Conservation (phyloP, 257 asterid genomes). For the Solanum chilense region DNA sequence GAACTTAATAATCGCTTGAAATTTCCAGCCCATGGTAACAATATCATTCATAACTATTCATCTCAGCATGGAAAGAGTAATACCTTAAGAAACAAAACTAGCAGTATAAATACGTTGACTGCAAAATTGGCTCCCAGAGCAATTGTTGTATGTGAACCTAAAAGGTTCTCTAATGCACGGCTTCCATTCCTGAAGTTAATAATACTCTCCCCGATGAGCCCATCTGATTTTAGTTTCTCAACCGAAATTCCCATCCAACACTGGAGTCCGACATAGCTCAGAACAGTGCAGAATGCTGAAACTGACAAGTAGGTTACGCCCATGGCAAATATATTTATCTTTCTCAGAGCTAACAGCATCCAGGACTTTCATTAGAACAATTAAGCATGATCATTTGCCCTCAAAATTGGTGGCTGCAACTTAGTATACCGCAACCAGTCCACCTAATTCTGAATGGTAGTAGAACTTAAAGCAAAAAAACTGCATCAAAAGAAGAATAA, state of each 20-base stretch:
- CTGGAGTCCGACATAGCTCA: slow-evolving; percentile 67
- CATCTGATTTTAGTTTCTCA: slow-evolving; percentile 55
- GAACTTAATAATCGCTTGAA: not conserved
- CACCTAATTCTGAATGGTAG: not conserved
- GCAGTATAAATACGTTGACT: slow-evolving; percentile 37
- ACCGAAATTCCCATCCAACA: slow-evolving; percentile 60
- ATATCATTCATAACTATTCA: not conserved
- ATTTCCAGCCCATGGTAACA: not conserved
- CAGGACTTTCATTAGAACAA: slow-evolving; percentile 7
- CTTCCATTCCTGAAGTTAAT: slow-evolving; percentile 43
- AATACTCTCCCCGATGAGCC: slow-evolving; percentile 36
- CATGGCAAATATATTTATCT: slow-evolving; percentile 38
- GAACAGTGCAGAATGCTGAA: slow-evolving; percentile 53
- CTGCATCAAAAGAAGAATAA: slow-evolving; percentile 9
- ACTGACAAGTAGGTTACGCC: slow-evolving; percentile 61
- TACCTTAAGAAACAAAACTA: slow-evolving; percentile 73
- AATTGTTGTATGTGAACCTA: slow-evolving; percentile 55
- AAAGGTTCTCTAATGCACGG: slow-evolving; percentile 43
- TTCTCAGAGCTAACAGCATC: slow-evolving; percentile 21
- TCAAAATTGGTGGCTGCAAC: slow-evolving; percentile 13
- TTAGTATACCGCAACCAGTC: not conserved
- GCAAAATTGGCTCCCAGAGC: slow-evolving; percentile 61
- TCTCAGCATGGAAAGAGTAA: not conserved
- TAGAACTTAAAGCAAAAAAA: not conserved
- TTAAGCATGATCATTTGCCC: slow-evolving; percentile 36